Evolutionary conservation across 305 asterid genomes (phyloP).

Genomic region (Fraxinus sp.): DNA sequence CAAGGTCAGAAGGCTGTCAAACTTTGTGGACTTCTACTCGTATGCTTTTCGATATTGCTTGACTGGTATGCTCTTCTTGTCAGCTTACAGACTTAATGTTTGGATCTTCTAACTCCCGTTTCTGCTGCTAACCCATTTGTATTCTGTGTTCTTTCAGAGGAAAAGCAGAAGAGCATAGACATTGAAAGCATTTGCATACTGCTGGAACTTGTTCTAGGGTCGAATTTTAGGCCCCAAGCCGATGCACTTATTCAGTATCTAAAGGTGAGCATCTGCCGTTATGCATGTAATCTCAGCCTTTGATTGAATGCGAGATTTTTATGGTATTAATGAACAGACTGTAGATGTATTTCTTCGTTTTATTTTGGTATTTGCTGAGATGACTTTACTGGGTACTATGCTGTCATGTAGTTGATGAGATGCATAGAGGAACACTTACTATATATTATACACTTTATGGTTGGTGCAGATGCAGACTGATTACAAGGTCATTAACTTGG

Average conservation of each 20-base stretch:
- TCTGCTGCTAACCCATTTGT: constrained; percentile 17
- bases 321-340: background rate
- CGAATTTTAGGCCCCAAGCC: constrained; percentile 59
- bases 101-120: background rate
- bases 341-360: background rate
- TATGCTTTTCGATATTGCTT: constrained; percentile 71
- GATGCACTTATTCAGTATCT: constrained; percentile 64
- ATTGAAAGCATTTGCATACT: constrained; percentile 66
- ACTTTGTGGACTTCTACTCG: constrained; percentile 62
- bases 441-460: constrained; percentile 4
- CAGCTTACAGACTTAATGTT: constrained; percentile 6
- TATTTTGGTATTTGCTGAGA: background rate
- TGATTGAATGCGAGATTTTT: background rate
- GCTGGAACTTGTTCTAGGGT: constrained; percentile 71
- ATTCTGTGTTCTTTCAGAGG: constrained; percentile 54
- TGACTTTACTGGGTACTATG: background rate
- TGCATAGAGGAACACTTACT: constrained; percentile 5
- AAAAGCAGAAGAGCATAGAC: constrained; percentile 74
- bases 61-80: constrained; percentile 47
- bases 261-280: constrained; percentile 48
- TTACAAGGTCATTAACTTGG: constrained; percentile 81
- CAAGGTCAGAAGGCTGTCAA: constrained; percentile 65
- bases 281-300: background rate
- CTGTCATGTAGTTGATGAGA: background rate
- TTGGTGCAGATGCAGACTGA: constrained; percentile 62